These are phyloP conservation scores for Tricholoma flavovirens DNA, from an alignment of 768 basidiomycete genomes.

Conservation along the genomic window DNA sequence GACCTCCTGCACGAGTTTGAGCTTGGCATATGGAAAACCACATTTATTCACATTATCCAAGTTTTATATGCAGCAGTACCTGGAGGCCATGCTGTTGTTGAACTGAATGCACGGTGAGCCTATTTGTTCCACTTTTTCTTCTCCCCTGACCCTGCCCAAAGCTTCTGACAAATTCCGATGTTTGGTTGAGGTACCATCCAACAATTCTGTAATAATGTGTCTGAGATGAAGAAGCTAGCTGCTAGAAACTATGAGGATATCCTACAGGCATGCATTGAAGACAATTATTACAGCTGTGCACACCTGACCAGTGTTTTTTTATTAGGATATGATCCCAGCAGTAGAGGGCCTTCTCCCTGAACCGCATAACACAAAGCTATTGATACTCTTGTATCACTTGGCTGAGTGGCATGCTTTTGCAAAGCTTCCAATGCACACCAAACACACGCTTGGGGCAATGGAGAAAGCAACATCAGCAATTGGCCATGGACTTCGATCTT, in stretches of 20 bases:
- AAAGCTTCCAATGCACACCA: no score
- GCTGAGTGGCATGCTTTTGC: no score
- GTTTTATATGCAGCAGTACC: conserved; percentile 15
- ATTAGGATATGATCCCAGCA: conserved; percentile 26
- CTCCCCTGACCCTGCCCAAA: neutral
- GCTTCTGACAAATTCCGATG: conserved; percentile 14
- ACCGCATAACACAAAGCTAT: neutral
- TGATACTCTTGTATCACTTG: neutral
- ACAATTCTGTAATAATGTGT: conserved; percentile 21
- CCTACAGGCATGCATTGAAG: conserved; percentile 14
- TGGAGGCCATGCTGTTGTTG: neutral
- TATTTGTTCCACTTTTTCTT: neutral
- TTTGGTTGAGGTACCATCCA: conserved; percentile 20
- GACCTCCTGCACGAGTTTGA: conserved; percentile 34
- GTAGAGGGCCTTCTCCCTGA: conserved; percentile 26
- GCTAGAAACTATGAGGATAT: conserved; percentile 31
- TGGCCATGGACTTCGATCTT: neutral
- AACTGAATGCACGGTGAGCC: conserved; percentile 1
- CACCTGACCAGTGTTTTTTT: neutral
- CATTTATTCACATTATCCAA: conserved; percentile 27
- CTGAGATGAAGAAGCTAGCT: conserved; percentile 25
- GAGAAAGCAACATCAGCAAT: no score
- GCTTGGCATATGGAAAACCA: conserved; percentile 28
- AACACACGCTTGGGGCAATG: neutral
- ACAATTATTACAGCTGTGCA: neutral